These are phyloP conservation scores for Blastocystis sp. DNA, from an alignment of 352 stramenopile species.

Conservation along the genomic window DNA sequence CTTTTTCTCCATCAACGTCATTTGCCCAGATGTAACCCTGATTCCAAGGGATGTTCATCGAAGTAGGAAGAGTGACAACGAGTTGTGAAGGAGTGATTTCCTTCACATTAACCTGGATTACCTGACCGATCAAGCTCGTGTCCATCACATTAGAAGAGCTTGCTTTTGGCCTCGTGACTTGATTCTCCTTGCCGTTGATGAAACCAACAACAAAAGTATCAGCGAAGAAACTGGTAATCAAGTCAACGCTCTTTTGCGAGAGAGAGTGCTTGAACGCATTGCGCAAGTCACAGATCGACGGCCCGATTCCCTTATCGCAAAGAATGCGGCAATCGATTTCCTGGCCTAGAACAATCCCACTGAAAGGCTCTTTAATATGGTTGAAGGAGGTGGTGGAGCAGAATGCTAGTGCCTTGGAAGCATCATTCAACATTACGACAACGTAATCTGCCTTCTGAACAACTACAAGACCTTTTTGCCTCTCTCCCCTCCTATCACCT, in stretches of 20 bases:
- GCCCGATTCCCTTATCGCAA: not conserved
- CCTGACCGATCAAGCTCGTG: not conserved
- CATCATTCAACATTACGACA: not conserved
- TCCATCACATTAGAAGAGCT: not conserved
- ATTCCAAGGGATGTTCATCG: too few relatives aligned
- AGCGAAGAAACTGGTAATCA: not conserved
- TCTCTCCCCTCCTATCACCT: not conserved
- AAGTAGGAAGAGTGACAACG: not conserved
- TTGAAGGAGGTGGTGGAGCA: not conserved
- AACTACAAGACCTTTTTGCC: not conserved
- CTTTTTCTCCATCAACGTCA: not conserved
- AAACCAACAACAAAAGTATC: not conserved
- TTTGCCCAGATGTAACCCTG: not conserved
- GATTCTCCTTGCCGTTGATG: not conserved
- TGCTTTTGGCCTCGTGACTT: not conserved
- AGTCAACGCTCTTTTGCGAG: not conserved
- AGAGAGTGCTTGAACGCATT: not conserved
- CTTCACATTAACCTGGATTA: not conserved
- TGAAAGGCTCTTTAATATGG: not conserved
- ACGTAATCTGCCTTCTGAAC: slow-evolving; percentile 30
- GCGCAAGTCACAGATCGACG: not conserved
- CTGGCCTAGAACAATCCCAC: not conserved
- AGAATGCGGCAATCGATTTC: not conserved
- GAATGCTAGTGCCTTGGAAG: slow-evolving; percentile 7
- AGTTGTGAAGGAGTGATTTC: not conserved